Conservation (phyloP, 2,329 filamentous ascomycete species). For the Rasamsonia emersonii region DNA sequence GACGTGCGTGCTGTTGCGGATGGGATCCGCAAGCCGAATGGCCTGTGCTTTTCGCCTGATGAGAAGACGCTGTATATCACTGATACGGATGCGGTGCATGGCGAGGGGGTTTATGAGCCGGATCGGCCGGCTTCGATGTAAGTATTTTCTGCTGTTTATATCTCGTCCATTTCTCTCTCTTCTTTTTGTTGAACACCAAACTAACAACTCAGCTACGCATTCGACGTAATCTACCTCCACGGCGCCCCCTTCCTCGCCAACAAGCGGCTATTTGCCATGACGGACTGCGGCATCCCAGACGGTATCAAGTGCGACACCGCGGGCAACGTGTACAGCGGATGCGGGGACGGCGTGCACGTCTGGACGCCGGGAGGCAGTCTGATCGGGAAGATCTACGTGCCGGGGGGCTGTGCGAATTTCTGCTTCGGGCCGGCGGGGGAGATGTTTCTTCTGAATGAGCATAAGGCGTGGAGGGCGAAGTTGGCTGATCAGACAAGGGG, state of each 20-base stretch:
- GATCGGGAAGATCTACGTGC: slow-evolving; percentile 50
- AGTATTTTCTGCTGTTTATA: slow-evolving; percentile 12
- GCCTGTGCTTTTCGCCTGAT: slow-evolving; percentile 35
- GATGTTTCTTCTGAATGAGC: slow-evolving; percentile 39
- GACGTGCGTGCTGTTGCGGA: slow-evolving; percentile 30
- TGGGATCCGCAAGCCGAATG: slow-evolving; percentile 33
- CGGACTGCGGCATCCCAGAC: slow-evolving; percentile 38
- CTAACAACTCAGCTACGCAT: slow-evolving; percentile 33
- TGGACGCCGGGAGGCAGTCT: slow-evolving; percentile 43
- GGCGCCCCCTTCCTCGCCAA: slow-evolving; percentile 39
- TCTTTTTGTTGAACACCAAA: not conserved
- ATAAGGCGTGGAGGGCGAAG: slow-evolving; percentile 27
- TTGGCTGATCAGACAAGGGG: slow-evolving; percentile 1
- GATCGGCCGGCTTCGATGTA: slow-evolving; percentile 17
- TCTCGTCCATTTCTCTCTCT: not conserved
- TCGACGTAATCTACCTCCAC: slow-evolving; percentile 34
- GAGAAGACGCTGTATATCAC: slow-evolving; percentile 32
- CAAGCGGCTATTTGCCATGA: slow-evolving; percentile 45
- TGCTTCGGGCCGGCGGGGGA: slow-evolving; percentile 35
- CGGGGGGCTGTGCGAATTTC: slow-evolving; percentile 41
- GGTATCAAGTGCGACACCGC: slow-evolving; percentile 43
- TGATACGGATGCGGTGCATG: slow-evolving; percentile 27
- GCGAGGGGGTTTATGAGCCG: slow-evolving; percentile 12
- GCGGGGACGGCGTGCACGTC: slow-evolving; percentile 47
- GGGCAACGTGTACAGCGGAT: slow-evolving; percentile 50